Conservation (phyloP, 352 stramenopile genomes). For the Phytophthora sp. region DNA sequence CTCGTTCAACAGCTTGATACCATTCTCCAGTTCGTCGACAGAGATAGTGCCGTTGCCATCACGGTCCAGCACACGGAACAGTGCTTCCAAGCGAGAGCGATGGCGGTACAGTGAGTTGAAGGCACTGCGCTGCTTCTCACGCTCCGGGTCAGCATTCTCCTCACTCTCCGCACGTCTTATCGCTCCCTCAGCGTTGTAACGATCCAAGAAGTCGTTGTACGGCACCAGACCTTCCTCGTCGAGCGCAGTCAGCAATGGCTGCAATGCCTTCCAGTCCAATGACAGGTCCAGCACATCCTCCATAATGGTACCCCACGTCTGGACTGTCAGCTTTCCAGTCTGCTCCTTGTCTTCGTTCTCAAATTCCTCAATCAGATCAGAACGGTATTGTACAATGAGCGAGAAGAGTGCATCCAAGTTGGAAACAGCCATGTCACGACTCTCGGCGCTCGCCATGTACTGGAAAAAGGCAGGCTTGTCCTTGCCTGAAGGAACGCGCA, state of each 20-base stretch:
- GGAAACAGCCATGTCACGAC: slow-evolving; percentile 78
- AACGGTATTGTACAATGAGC: slow-evolving; percentile 78
- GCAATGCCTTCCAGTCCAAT: slow-evolving; percentile 79
- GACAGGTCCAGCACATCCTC: slow-evolving; percentile 81
- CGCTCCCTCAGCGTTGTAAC: slow-evolving; percentile 74
- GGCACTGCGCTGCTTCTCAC: slow-evolving; percentile 58
- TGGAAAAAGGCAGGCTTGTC: slow-evolving; percentile 88
- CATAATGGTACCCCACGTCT: slow-evolving; percentile 70
- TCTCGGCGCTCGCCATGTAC: slow-evolving; percentile 86
- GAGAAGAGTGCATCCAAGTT: slow-evolving; percentile 88
- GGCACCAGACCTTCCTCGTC: slow-evolving; percentile 72
- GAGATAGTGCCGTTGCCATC: slow-evolving; percentile 87
- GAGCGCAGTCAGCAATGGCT: slow-evolving; percentile 75
- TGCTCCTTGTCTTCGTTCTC: slow-evolving; percentile 51
- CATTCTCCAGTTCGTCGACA: slow-evolving; percentile 79
- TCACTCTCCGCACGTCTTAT: slow-evolving; percentile 23
- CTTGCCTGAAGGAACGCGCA: slow-evolving; percentile 73
- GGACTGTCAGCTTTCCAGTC: slow-evolving; percentile 51
- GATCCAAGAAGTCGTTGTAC: slow-evolving; percentile 75
- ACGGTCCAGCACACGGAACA: slow-evolving; percentile 84
- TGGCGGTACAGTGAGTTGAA: slow-evolving; percentile 89
- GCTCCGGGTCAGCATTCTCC: slow-evolving; percentile 43
- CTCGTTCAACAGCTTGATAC: slow-evolving; percentile 83
- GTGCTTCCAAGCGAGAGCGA: slow-evolving; percentile 75
- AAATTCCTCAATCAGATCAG: slow-evolving; percentile 72